A percentile compares a stretch with the other conserved stretches of the same genome.
Evolutionary conservation across 257 asterid genomes (phyloP).

Genomic region (Knoxia roxburghii): DNA sequence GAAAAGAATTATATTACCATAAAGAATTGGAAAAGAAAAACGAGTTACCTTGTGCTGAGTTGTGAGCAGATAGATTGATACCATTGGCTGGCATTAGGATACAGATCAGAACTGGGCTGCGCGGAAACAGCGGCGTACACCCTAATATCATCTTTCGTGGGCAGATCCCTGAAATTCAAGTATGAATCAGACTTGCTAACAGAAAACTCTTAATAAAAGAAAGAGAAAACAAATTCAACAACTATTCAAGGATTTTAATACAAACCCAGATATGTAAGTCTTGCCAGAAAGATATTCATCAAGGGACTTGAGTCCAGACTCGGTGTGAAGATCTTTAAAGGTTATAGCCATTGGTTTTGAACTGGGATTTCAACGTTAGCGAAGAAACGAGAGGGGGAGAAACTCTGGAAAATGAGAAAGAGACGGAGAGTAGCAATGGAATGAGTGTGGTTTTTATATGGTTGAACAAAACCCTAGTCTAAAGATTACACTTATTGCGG

Average conservation of each 20-base stretch:
- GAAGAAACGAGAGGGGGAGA: constrained; percentile 6
- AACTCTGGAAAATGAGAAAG: too few relatives aligned
- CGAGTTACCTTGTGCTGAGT: constrained; percentile 54
- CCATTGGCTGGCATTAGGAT: constrained; percentile 75
- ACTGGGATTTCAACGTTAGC: background rate
- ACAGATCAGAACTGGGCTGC: constrained; percentile 61
- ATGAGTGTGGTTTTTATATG: constrained; percentile 34
- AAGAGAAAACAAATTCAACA: background rate
- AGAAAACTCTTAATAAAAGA: background rate
- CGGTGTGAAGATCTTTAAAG: constrained; percentile 74
- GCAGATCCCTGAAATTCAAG: constrained; percentile 37
- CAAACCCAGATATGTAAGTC: constrained; percentile 64
- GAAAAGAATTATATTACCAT: background rate
- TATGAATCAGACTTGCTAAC: background rate
- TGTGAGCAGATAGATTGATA: constrained; percentile 53
- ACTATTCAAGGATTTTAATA: background rate
- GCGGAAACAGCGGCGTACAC: constrained; percentile 54
- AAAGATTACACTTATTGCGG: background rate
- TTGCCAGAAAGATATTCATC: constrained; percentile 65
- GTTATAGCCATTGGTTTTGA: constrained; percentile 55
- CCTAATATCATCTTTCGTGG: constrained; percentile 72
- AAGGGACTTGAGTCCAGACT: constrained; percentile 73
- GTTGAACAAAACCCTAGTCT: constrained; percentile 40
- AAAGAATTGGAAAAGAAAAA: background rate
- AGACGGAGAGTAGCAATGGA: background rate